Evolutionary conservation across 305 asterid genomes (phyloP), one percentile per base, ranked within the genome.

Genomic region (Rubia peregrina): DNA sequence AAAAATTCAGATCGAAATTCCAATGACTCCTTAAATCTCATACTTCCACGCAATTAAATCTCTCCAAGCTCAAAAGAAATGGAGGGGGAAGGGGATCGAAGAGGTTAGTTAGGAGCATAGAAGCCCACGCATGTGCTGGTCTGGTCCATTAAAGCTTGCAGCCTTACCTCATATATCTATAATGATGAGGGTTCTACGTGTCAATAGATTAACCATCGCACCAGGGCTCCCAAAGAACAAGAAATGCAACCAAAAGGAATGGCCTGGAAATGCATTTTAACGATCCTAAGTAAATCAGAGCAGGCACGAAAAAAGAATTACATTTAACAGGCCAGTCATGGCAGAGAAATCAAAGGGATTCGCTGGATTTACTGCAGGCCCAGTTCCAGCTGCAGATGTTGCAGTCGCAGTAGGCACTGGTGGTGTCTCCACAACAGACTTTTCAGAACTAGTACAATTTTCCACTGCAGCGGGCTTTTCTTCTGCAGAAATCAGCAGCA

Each of bases 261-360:
- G 33, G 53, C 7, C 53, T 12, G 3, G 53, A 48, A 1, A 48
- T 48, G 7, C 13, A 48, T 46, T 48, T 16, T 51, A 51, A 17
- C 38, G 44, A 60, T 48, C 71, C 64, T 40, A 68, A 14, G 59
- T 9, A 38, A 43, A 19, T 46, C 4, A 53, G 53, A 65, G 69
- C 67, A 65, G 70, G 30, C 40, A 61, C 33, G 42, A 22, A 13
- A 46, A 65, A 55, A 46, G 11, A 71, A 73, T 46, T 81, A 89
- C 98, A 82, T 86, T 92, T 57, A 93, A 90, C 71, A 93, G 79
- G 80, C 97, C 97, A 63, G 95, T 49, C 88, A 93, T 85, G 71
- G 96, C 87, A 42, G 96, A 90, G 80, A 92, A 88, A 80, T 85
- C 89, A 26, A 85, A 85, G 67, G 89, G 87, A 75, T 85, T 85